phyloP scores from a whole-genome alignment of 148 eudicot genomes.

The Vaccinium myrtillus region DNA sequence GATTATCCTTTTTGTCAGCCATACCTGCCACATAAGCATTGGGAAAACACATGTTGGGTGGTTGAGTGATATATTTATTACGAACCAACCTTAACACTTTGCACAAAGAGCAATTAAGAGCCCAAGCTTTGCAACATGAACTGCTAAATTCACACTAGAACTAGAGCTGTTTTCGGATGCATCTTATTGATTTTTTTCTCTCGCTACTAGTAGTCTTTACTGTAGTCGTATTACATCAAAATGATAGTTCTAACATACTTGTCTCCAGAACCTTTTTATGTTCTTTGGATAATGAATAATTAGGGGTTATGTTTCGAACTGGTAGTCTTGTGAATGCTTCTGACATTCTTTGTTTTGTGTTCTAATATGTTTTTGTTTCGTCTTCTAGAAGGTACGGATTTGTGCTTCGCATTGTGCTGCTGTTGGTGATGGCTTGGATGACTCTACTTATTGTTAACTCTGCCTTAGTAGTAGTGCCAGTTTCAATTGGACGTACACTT shows the following conservation, averaged over 20 bases:
- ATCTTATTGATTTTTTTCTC: background rate
- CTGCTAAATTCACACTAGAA: background rate
- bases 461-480: constrained; percentile 66
- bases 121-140: background rate
- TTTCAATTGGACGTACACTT: constrained; percentile 75
- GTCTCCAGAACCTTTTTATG: background rate
- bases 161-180: background rate
- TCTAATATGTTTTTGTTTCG: constrained; percentile 10
- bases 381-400: constrained; percentile 68
- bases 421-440: constrained; percentile 94
- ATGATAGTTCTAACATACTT: background rate
- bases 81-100: too few relatives aligned
- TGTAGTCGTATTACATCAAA: background rate
- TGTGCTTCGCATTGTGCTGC: constrained; percentile 72
- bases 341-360: background rate
- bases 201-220: background rate
- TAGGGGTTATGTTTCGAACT: background rate
- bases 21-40: background rate
- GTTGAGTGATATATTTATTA: background rate
- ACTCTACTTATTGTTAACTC: constrained; percentile 83
- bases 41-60: background rate
- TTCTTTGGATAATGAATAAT: background rate
- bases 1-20: too few relatives aligned
- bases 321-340: background rate
- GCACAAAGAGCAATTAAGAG: background rate